Percentiles rank a stretch among this genome's conserved stretches.
phyloP scores from a whole-genome alignment of 1,139 yeast genomes.

The Hyphopichia khmerensis region DNA sequence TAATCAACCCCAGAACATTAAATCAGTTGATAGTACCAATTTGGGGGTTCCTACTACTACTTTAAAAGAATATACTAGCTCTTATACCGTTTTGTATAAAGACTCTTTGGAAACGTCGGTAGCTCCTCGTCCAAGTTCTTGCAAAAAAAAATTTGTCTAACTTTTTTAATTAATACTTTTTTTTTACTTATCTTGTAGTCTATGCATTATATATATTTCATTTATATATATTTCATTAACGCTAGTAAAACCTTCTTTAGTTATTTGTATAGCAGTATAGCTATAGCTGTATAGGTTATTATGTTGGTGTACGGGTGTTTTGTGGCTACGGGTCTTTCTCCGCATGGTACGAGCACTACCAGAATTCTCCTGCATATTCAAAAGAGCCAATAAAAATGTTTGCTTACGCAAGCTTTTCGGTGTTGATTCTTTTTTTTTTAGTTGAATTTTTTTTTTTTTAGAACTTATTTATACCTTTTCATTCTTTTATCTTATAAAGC shows the following conservation, averaged over 20 bases:
- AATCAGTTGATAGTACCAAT: neutral
- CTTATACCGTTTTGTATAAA: constrained; percentile 15
- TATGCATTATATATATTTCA: too few species aligned
- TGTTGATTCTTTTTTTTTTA: neutral
- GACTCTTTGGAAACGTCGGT: constrained; percentile 12
- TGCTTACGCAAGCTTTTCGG: constrained; percentile 1
- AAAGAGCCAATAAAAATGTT: neutral
- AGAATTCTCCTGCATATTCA: too few species aligned
- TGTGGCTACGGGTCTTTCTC: too few species aligned
- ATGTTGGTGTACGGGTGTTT: too few species aligned
- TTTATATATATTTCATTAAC: too few species aligned
- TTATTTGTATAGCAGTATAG: too few species aligned
- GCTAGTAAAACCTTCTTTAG: too few species aligned
- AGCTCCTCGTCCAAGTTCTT: neutral
- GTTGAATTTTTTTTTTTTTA: neutral
- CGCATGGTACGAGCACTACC: too few species aligned
- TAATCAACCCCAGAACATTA: neutral
- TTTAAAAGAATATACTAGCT: constrained; percentile 12
- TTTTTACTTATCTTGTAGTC: too few species aligned
- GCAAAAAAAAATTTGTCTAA: constrained; percentile 1
- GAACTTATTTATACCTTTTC: neutral
- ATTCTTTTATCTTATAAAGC: too few species aligned
- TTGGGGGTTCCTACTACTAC: constrained; percentile 10
- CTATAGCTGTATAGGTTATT: too few species aligned
- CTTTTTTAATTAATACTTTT: too few species aligned